phyloP scores from a whole-genome alignment of 1,284 basidiomycete species.

The Termitomyces sp. region DNA sequence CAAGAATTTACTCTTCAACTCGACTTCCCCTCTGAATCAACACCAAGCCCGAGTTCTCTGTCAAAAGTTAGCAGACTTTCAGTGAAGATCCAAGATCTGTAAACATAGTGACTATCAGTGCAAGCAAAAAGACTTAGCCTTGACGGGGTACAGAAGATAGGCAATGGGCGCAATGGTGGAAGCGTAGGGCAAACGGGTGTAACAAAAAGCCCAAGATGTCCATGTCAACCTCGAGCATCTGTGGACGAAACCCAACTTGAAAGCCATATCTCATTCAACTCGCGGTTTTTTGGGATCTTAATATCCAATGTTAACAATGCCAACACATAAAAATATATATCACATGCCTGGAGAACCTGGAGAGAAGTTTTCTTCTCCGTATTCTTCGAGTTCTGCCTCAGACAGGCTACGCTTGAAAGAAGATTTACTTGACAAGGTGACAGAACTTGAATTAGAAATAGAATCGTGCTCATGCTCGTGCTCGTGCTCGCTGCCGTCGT shows the following conservation, averaged over 20 bases:
- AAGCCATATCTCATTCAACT: conserved; percentile 22
- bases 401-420: conserved; percentile 44
- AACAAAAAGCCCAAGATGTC: not conserved
- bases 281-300: conserved; percentile 28
- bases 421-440: conserved; percentile 40
- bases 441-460: conserved; percentile 31
- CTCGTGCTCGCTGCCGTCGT: not conserved
- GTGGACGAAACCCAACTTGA: not conserved
- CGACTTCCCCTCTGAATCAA: not conserved
- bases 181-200: not conserved
- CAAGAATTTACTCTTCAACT: not conserved
- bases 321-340: not conserved
- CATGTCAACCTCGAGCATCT: not conserved
- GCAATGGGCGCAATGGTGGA: not conserved
- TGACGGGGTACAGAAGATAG: not conserved
- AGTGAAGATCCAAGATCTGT: not conserved
- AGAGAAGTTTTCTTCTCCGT: conserved; percentile 24
- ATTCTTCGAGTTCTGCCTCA: conserved; percentile 39
- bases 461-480: conserved; percentile 26
- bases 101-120: not conserved
- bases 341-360: conserved; percentile 43
- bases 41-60: not conserved
- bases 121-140: conserved; percentile 16
- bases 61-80: conserved; percentile 13
- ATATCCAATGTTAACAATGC: not conserved